phyloP scores from a whole-genome alignment of 2,329 filamentous ascomycete species.

The Grosmannia serpens region DNA sequence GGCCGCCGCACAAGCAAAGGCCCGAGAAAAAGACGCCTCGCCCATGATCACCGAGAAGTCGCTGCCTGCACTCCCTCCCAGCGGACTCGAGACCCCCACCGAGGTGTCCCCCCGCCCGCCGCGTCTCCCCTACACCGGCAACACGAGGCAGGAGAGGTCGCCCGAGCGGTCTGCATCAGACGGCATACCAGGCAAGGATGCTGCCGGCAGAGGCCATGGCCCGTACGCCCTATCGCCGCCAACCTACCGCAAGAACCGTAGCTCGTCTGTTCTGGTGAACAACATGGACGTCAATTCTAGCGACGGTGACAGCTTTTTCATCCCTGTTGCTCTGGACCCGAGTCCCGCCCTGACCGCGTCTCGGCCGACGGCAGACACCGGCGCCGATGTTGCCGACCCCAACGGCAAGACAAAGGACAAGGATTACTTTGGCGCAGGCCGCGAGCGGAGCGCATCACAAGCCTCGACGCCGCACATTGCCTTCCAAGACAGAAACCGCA shows the following conservation, averaged over 20 bases:
- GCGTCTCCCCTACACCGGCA: constrained; percentile 36
- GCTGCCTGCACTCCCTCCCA: constrained; percentile 77
- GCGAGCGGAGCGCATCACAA: constrained; percentile 34
- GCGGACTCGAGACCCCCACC: constrained; percentile 55
- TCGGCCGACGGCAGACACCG: constrained; percentile 37
- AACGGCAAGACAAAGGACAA: constrained; percentile 33
- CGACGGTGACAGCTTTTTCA: constrained; percentile 60
- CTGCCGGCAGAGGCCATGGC: neutral
- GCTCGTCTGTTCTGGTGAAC: constrained; percentile 49
- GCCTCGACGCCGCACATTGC: constrained; percentile 75
- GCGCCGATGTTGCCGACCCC: constrained; percentile 30
- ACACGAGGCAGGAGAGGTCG: constrained; percentile 40
- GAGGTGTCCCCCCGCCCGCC: constrained; percentile 58
- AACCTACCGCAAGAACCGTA: constrained; percentile 67
- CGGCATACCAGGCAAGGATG: neutral
- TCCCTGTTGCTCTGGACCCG: constrained; percentile 64
- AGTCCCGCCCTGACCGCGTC: constrained; percentile 46
- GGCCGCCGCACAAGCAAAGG: constrained; percentile 48
- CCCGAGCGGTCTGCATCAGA: constrained; percentile 37
- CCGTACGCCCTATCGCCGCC: constrained; percentile 57
- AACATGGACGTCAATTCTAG: constrained; percentile 26
- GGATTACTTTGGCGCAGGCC: constrained; percentile 46
- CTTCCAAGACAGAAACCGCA: constrained; percentile 72
- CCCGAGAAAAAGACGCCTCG: constrained; percentile 50
- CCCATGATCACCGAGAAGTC: constrained; percentile 80